A percentile compares a stretch with the other conserved stretches of the same genome.
These are phyloP conservation scores for Suillus cothurnatus DNA, from an alignment of 768 basidiomycete genomes.

Conservation along the genomic window DNA sequence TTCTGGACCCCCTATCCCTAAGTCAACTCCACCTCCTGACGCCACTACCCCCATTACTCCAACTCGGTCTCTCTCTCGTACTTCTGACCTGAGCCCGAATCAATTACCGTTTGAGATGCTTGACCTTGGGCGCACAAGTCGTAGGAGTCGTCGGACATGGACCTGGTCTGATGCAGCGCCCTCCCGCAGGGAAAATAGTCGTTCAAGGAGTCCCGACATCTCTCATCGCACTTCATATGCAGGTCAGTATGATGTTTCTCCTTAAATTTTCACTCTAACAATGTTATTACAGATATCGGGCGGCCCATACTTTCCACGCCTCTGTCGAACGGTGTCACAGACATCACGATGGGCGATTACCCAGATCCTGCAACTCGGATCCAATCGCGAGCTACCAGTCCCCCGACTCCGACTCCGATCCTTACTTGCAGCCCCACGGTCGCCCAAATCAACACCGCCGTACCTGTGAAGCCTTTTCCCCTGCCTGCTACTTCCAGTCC, in stretches of 20 bases:
- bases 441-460: too few species aligned
- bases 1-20: neutral
- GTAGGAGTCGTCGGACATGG: neutral
- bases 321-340: neutral
- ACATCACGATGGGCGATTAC: neutral
- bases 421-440: too few species aligned
- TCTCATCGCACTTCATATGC: neutral
- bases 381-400: too few species aligned
- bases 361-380: too few species aligned
- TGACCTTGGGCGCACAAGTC: neutral
- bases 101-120: neutral
- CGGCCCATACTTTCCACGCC: neutral
- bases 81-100: too few species aligned
- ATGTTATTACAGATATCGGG: neutral
- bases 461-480: too few species aligned
- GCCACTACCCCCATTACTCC: slow-evolving; percentile 1
- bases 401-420: too few species aligned
- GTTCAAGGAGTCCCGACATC: neutral
- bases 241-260: neutral
- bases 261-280: neutral
- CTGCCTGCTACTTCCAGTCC: neutral
- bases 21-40: neutral
- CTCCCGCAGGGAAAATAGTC: neutral
- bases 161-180: neutral
- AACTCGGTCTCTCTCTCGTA: neutral